Percentiles rank a stretch among this genome's conserved stretches.
Conservation (phyloP, 768 basidiomycete genomes). For the Suillus cothurnatus region DNA sequence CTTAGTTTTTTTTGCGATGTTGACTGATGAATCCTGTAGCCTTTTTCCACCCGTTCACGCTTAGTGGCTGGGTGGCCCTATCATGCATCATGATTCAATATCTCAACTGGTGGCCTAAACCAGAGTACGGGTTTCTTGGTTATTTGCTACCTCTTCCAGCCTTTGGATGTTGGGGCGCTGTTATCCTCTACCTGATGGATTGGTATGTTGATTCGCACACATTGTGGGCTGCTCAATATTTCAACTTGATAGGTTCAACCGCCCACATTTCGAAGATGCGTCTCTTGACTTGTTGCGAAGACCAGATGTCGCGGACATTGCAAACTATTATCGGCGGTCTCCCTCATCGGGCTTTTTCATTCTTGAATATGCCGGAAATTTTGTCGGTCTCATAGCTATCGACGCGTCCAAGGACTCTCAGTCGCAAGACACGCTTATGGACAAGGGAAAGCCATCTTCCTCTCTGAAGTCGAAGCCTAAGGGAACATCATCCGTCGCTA, state of each 20-base stretch:
- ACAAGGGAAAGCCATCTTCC: constrained; percentile 24
- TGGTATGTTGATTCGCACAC: constrained; percentile 49
- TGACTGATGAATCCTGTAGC: constrained; percentile 9
- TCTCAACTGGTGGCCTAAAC: constrained; percentile 70
- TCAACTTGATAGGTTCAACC: constrained; percentile 58
- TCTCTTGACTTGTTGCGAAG: constrained; percentile 53
- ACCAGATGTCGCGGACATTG: constrained; percentile 56
- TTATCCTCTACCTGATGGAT: constrained; percentile 66
- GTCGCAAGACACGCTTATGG: constrained; percentile 27
- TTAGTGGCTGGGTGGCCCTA: constrained; percentile 62
- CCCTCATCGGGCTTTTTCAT: constrained; percentile 73
- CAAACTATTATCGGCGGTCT: constrained; percentile 57
- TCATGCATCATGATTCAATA: constrained; percentile 59
- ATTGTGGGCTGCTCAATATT: constrained; percentile 1
- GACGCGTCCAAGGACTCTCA: constrained; percentile 56
- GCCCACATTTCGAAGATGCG: constrained; percentile 63
- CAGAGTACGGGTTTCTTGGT: constrained; percentile 43
- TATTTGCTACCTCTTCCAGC: constrained; percentile 67
- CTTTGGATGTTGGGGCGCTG: constrained; percentile 63
- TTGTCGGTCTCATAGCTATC: constrained; percentile 71
- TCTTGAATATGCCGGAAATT: constrained; percentile 56
- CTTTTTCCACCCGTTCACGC: constrained; percentile 64
- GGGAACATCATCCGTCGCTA: constrained; percentile 52
- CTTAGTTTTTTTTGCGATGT: background rate
- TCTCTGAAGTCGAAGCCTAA: constrained; percentile 20